Conservation (phyloP, 805 yeast genomes). For the Starmerella asiatica region DNA sequence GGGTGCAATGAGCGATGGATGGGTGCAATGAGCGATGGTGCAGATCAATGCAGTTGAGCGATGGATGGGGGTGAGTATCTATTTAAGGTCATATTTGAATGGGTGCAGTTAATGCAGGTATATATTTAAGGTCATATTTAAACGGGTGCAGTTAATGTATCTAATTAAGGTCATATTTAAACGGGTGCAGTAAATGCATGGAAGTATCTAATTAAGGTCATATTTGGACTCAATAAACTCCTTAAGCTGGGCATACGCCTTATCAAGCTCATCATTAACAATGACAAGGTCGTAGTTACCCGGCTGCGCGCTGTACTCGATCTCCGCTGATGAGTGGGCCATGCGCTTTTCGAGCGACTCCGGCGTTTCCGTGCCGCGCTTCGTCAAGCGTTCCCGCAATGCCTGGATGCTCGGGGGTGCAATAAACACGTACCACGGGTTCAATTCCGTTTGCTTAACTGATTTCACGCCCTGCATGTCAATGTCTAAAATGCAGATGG, state of each 20-base stretch:
- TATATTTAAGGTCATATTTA: background rate
- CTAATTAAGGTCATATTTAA: background rate
- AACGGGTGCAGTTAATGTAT: background rate
- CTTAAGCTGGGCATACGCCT: conserved; percentile 71
- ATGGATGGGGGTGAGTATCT: background rate
- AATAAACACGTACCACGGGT: conserved; percentile 74
- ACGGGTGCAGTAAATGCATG: too few species aligned
- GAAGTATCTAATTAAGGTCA: conserved; percentile 1
- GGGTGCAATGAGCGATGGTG: background rate
- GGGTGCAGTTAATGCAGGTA: background rate
- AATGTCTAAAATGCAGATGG: conserved; percentile 82
- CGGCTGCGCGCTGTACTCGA: conserved; percentile 65
- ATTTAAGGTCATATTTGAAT: background rate
- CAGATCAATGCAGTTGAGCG: background rate
- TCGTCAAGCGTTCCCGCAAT: conserved; percentile 57
- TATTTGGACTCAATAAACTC: conserved; percentile 38
- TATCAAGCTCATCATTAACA: conserved; percentile 84
- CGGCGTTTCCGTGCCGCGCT: conserved; percentile 89
- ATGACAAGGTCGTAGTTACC: conserved; percentile 86
- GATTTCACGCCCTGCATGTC: conserved; percentile 98
- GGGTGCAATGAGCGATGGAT: too few species aligned
- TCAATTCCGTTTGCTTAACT: conserved; percentile 67
- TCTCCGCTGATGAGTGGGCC: conserved; percentile 72
- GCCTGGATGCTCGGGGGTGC: conserved; percentile 87
- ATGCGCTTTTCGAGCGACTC: conserved; percentile 77